A percentile compares a stretch with the other conserved stretches of the same genome.
These are phyloP conservation scores for Fusarium heterosporum DNA, from an alignment of 2,329 filamentous ascomycete genomes.

Conservation along the genomic window DNA sequence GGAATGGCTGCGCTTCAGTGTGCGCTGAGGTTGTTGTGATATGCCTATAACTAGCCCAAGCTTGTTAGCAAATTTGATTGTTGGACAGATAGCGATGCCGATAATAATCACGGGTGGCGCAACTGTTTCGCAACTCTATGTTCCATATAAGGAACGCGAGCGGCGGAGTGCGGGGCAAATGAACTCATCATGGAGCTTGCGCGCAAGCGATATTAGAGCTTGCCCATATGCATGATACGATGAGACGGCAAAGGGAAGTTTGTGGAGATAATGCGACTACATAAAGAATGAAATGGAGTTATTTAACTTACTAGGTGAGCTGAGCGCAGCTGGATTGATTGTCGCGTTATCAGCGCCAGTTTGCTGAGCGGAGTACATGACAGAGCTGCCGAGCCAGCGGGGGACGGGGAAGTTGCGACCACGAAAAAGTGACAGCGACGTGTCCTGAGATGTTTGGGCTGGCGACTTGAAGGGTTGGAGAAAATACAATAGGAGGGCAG, in stretches of 20 bases:
- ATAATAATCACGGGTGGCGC: conserved; percentile 16
- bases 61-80: conserved; percentile 46
- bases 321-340: conserved; percentile 90
- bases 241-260: conserved; percentile 18
- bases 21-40: conserved; percentile 69
- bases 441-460: conserved; percentile 71
- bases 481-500: conserved; percentile 57
- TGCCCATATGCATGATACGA: neutral
- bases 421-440: conserved; percentile 63
- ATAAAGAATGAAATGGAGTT: conserved; percentile 22
- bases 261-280: conserved; percentile 30
- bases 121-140: conserved; percentile 8
- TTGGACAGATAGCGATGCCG: neutral
- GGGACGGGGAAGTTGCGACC: conserved; percentile 40
- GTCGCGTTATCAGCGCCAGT: conserved; percentile 86
- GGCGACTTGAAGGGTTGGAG: conserved; percentile 55
- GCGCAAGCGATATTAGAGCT: conserved; percentile 13
- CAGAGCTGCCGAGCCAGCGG: conserved; percentile 46
- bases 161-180: conserved; percentile 30
- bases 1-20: conserved; percentile 83
- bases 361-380: conserved; percentile 60
- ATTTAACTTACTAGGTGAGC: conserved; percentile 74
- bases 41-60: conserved; percentile 54
- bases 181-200: conserved; percentile 31
- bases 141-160: conserved; percentile 9